Conservation (phyloP, 1,139 yeast genomes). For the Meyerozyma elateridarum region DNA sequence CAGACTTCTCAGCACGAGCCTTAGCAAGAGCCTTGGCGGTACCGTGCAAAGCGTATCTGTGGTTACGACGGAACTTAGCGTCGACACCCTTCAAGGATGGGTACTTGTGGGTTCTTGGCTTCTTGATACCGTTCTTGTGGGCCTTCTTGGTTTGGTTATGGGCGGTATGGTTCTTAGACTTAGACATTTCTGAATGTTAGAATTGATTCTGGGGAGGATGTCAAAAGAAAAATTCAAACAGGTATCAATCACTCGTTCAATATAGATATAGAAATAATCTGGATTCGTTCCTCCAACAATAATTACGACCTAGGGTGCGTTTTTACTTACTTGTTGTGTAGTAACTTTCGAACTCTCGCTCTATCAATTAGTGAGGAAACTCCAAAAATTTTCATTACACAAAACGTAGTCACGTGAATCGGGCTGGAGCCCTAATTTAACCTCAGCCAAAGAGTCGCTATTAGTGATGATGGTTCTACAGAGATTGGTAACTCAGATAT, state of each 20-base stretch:
- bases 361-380: too few relatives aligned
- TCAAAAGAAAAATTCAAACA: not conserved
- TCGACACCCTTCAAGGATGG: constrained; percentile 98
- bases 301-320: too few relatives aligned
- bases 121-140: constrained; percentile 99
- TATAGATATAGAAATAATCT: too few relatives aligned
- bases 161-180: constrained; percentile 99
- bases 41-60: constrained; percentile 98
- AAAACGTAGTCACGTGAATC: constrained; percentile 1
- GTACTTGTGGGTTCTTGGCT: constrained; percentile 97
- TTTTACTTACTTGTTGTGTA: too few relatives aligned
- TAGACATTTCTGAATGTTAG: constrained; percentile 65
- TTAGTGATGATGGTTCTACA: not conserved
- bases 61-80: constrained; percentile 99
- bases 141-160: constrained; percentile 99
- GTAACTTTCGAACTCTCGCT: too few relatives aligned
- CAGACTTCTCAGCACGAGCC: constrained; percentile 47
- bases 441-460: not conserved
- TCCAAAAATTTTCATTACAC: constrained; percentile 4
- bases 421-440: constrained; percentile 1
- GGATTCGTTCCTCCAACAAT: too few relatives aligned
- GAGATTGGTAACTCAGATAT: too few relatives aligned
- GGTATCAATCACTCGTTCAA: too few relatives aligned
- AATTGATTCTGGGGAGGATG: constrained; percentile 10
- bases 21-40: constrained; percentile 91